Percentiles rank a stretch among this genome's conserved stretches.
These are phyloP conservation scores for Zalerion maritima DNA, from an alignment of 495 filamentous ascomycete species.

Conservation along the genomic window DNA sequence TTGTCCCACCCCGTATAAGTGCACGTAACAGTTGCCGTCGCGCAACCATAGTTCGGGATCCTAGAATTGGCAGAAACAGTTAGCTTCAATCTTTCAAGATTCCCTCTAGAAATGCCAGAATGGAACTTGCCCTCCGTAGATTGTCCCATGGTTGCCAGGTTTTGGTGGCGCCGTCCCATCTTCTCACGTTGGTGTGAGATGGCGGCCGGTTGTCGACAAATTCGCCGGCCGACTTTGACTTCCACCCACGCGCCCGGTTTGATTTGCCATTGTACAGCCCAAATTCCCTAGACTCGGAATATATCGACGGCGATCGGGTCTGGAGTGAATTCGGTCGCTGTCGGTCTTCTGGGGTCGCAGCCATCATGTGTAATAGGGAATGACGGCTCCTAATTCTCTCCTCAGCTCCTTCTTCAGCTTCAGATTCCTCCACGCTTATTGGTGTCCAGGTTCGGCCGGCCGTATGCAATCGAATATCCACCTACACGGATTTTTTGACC, in stretches of 20 bases:
- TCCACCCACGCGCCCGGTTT: constrained; percentile 13
- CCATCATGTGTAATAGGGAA: no score
- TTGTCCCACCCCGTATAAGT: constrained; percentile 44
- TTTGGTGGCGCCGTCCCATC: constrained; percentile 43
- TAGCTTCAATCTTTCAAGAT: constrained; percentile 11
- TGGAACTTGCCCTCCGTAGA: constrained; percentile 5
- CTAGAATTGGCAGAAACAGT: constrained; percentile 10
- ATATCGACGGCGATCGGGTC: no score
- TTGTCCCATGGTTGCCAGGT: constrained; percentile 36
- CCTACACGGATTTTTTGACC: no score
- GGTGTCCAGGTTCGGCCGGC: no score
- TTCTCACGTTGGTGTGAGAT: constrained; percentile 18
- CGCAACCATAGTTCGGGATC: constrained; percentile 51
- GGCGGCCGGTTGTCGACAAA: constrained; percentile 7
- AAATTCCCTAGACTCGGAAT: constrained; percentile 4
- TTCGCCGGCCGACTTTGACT: constrained; percentile 11
- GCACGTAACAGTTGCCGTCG: constrained; percentile 46
- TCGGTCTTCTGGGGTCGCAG: no score
- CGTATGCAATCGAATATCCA: no score
- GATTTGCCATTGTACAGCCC: constrained; percentile 13
- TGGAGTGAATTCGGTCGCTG: no score
- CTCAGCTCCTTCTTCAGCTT: no score
- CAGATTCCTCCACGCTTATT: no score
- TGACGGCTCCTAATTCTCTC: no score
- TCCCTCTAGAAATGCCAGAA: neutral